Evolutionary conservation across 495 filamentous ascomycete genomes (phyloP).

Genomic region (Lepraria neglecta): DNA sequence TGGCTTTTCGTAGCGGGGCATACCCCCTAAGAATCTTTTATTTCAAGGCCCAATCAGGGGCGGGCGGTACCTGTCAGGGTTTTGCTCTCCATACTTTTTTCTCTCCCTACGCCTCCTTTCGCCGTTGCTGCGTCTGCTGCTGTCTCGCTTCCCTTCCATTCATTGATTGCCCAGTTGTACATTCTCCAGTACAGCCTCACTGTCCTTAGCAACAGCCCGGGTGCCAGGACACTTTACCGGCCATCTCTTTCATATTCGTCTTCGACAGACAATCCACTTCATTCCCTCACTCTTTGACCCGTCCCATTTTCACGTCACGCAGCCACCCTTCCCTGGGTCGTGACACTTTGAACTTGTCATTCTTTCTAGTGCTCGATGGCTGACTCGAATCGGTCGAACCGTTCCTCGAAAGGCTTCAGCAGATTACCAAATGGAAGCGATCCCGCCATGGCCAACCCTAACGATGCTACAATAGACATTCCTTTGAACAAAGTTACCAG

Average conservation of each 20-base stretch:
- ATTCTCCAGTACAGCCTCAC: constrained; percentile 31
- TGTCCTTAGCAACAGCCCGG: constrained; percentile 12
- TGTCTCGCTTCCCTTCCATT: neutral
- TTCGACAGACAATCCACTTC: neutral
- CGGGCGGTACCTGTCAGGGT: neutral
- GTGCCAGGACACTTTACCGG: constrained; percentile 2
- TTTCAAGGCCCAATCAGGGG: too few species aligned
- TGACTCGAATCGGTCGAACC: constrained; percentile 24
- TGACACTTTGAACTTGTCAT: neutral
- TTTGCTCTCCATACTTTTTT: neutral
- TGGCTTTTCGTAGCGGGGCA: too few species aligned
- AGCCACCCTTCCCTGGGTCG: neutral
- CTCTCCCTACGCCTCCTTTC: constrained; percentile 1
- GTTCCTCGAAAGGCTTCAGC: constrained; percentile 39
- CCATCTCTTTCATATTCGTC: too few species aligned
- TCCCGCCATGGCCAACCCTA: constrained; percentile 39
- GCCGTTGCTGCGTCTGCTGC: neutral
- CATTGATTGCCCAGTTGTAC: neutral
- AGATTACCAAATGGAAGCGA: constrained; percentile 36
- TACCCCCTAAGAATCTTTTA: too few species aligned
- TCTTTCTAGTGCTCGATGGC: constrained; percentile 20
- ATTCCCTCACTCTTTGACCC: neutral
- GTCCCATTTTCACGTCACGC: neutral
- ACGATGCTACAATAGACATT: constrained; percentile 56
- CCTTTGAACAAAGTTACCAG: constrained; percentile 43